Conservation (phyloP, 1,284 basidiomycete species). For the Ceratobasidium sp. region DNA sequence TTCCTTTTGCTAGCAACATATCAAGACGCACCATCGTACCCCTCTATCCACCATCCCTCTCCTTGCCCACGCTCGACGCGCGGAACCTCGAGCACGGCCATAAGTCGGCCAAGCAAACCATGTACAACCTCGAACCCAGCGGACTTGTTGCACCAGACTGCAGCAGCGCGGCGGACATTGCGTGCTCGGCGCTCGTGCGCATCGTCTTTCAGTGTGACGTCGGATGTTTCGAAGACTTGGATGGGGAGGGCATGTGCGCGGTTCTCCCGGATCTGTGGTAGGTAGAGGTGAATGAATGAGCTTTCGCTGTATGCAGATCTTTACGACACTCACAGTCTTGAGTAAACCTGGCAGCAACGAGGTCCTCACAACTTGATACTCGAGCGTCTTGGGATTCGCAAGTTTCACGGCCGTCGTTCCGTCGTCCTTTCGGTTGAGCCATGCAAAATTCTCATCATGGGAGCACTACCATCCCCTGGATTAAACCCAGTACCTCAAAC, state of each 20-base stretch:
- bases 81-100: constrained; percentile 94
- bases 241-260: constrained; percentile 93
- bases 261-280: constrained; percentile 83
- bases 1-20: not conserved
- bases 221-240: constrained; percentile 93
- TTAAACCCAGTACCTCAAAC: not conserved
- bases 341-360: constrained; percentile 95
- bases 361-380: constrained; percentile 98
- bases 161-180: constrained; percentile 90
- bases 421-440: constrained; percentile 89
- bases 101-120: constrained; percentile 92
- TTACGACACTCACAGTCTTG: constrained; percentile 71
- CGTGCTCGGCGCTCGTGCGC: constrained; percentile 84
- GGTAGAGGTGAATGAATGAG: not conserved
- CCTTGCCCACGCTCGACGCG: constrained; percentile 71
- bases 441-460: constrained; percentile 97
- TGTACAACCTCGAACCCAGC: constrained; percentile 98
- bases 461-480: constrained; percentile 75
- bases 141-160: constrained; percentile 95
- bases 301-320: too few relatives aligned
- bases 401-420: constrained; percentile 87
- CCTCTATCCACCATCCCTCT: constrained; percentile 91
- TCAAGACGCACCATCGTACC: constrained; percentile 75
- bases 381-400: constrained; percentile 96
- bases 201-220: constrained; percentile 91